Conservation (phyloP, 768 basidiomycete genomes). For the Lentinula sp. region DNA sequence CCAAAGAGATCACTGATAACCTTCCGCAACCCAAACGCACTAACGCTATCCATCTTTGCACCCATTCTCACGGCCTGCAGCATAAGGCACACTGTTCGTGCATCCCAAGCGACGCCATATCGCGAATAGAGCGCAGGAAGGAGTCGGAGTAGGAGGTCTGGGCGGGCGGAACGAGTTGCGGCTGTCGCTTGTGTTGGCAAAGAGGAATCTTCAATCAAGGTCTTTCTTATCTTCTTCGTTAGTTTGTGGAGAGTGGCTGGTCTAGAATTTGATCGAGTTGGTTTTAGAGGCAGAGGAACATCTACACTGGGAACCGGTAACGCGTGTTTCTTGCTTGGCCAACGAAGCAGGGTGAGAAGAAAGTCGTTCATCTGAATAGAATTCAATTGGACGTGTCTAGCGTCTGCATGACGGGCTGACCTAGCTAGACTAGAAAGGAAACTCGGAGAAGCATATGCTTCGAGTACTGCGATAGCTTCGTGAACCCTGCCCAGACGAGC, state of each 20-base stretch:
- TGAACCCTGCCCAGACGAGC: neutral
- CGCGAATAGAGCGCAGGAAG: neutral
- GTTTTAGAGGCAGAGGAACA: neutral
- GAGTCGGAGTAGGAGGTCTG: neutral
- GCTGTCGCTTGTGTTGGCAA: neutral
- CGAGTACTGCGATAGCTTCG: neutral
- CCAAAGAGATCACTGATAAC: neutral
- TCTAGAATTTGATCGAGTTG: neutral
- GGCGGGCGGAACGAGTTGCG: neutral
- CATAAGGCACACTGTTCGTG: constrained; percentile 1
- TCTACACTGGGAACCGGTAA: neutral
- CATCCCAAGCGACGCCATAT: neutral
- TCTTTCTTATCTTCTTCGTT: neutral
- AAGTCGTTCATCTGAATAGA: constrained; percentile 4
- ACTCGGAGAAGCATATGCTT: neutral
- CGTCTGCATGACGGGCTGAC: neutral
- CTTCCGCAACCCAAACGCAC: neutral
- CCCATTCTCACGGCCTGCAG: constrained; percentile 3
- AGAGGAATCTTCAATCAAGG: too few relatives aligned
- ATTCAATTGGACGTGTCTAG: neutral
- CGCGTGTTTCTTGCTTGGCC: constrained; percentile 1
- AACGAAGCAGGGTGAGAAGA: neutral
- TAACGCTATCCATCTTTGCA: constrained; percentile 1
- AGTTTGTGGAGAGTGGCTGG: neutral
- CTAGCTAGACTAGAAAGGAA: neutral